Base-by-base conservation (phyloP, 2,329 filamentous ascomycete genomes). In the Fusarium odoratissimum region DNA sequence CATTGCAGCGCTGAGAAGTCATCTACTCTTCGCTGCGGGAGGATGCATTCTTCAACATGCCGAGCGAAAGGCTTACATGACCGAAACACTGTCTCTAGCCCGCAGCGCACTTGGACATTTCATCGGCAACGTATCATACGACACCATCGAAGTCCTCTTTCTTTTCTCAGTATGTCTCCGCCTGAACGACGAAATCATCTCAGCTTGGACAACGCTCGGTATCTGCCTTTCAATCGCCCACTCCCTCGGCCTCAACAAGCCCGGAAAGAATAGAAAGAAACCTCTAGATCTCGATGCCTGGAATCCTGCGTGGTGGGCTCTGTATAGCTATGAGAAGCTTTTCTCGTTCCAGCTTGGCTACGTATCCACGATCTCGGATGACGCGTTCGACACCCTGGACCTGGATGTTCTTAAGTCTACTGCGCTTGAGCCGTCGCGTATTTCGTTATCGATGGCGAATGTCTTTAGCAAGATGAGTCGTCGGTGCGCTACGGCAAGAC, bases 241-340 rank as follows among this genome's bases (percentile, higher is more conserved):
- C 14, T 60, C 44, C 0, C 33, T 67, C 0, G 62, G 62, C 0
- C 52, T 67, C 0, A 51, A 60, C 0, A n/a, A 46, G 1, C 38
- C 38, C 0, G 51, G 41, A 0, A 40, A 31, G 2, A 25, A 41
- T 0, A 19, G 42, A 7, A 35, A 13, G 0, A 67, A 25, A 1
- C 19, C 28, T 0, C n/a, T 38, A 0, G 37, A 40, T 0, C 58
- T 41, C 0, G 62, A 67, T 0, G 49, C 61, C 0, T 67, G 64
- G 64, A 67, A 21, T 19, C 62, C 64, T 0, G 33, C 33, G 0
- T 67, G 64, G 64, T 67, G 64, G 62, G 62, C 52, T 5, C 6
- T 67, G 1, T 67, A 67, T 2, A 60, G 52, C 17, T 67, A 67
- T 3, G 64, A 67, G 23, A 67, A 67, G 21, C 4, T 67, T 0